phyloP scores from a whole-genome alignment of 2,329 filamentous ascomycete genomes.

The Mycocentrospora acerina region DNA sequence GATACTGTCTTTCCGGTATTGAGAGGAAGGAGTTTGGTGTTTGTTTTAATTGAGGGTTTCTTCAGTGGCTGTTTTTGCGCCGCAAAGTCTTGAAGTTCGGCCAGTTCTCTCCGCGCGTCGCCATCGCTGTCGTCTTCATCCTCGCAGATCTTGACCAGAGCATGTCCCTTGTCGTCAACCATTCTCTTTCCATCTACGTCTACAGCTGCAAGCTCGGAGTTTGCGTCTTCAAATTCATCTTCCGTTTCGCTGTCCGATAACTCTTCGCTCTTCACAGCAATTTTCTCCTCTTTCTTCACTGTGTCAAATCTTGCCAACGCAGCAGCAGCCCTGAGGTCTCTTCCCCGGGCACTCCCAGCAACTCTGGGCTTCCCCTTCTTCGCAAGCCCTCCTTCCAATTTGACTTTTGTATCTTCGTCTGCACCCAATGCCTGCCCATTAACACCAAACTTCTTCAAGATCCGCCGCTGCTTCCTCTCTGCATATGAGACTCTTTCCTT shows the following conservation, averaged over 20 bases:
- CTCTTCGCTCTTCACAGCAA: slow-evolving; percentile 38
- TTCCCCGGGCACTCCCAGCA: slow-evolving; percentile 70
- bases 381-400: slow-evolving; percentile 66
- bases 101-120: slow-evolving; percentile 57
- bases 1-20: too few relatives aligned
- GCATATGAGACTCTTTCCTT: slow-evolving; percentile 62
- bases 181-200: slow-evolving; percentile 67
- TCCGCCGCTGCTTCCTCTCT: slow-evolving; percentile 71
- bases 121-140: slow-evolving; percentile 58
- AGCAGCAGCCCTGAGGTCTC: slow-evolving; percentile 75
- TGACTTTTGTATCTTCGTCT: slow-evolving; percentile 65
- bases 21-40: too few relatives aligned
- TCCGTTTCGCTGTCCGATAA: slow-evolving; percentile 39
- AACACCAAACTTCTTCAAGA: slow-evolving; percentile 74
- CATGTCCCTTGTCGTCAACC: slow-evolving; percentile 63
- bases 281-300: slow-evolving; percentile 47
- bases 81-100: slow-evolving; percentile 61
- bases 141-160: slow-evolving; percentile 74
- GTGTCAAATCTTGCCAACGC: slow-evolving; percentile 71
- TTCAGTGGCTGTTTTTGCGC: slow-evolving; percentile 13
- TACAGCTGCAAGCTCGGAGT: slow-evolving; percentile 53
- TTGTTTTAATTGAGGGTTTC: not conserved
- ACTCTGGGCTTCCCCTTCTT: slow-evolving; percentile 69
- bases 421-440: slow-evolving; percentile 70
- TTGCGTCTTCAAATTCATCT: slow-evolving; percentile 37